Percentiles rank a stretch among this genome's conserved stretches.
phyloP scores from a whole-genome alignment of 2,329 filamentous ascomycete genomes.

The Chrysoporthe cubensis region DNA sequence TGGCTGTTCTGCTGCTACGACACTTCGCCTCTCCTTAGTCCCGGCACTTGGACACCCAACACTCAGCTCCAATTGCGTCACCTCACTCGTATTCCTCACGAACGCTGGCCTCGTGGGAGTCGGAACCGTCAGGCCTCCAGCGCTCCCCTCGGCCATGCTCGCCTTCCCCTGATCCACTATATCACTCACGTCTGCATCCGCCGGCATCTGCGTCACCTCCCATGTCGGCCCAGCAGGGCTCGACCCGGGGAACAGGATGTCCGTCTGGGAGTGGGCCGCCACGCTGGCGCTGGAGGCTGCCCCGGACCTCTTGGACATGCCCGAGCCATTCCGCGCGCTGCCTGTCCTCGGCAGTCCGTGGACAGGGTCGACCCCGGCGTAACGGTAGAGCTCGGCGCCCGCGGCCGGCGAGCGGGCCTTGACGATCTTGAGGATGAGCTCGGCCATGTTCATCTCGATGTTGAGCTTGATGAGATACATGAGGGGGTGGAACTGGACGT shows the following conservation, averaged over 20 bases:
- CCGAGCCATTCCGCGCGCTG: neutral
- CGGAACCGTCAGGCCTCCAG: conserved; percentile 8
- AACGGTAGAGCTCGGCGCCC: conserved; percentile 8
- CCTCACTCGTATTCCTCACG: conserved; percentile 22
- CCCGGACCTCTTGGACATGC: neutral
- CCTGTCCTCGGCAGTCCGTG: neutral
- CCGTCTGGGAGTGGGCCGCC: neutral
- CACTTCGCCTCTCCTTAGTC: neutral
- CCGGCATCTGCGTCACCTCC: conserved; percentile 12
- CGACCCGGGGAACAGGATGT: neutral
- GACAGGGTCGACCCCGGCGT: neutral
- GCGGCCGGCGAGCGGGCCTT: conserved; percentile 11
- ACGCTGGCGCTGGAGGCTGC: conserved; percentile 1
- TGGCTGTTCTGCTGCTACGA: neutral
- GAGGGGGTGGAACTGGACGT: conserved; percentile 53
- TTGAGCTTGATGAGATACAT: conserved; percentile 53
- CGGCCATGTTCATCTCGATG: conserved; percentile 57
- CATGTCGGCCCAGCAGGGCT: neutral
- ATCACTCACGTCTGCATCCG: conserved; percentile 9
- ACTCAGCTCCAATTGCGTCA: conserved; percentile 19
- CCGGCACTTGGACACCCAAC: conserved; percentile 11
- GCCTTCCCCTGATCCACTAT: conserved; percentile 2
- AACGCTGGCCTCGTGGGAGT: neutral
- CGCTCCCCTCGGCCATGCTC: conserved; percentile 11
- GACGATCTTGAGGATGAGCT: conserved; percentile 49